phyloP scores from a whole-genome alignment of 2,329 filamentous ascomycete genomes.

The Alternaria arbusti region DNA sequence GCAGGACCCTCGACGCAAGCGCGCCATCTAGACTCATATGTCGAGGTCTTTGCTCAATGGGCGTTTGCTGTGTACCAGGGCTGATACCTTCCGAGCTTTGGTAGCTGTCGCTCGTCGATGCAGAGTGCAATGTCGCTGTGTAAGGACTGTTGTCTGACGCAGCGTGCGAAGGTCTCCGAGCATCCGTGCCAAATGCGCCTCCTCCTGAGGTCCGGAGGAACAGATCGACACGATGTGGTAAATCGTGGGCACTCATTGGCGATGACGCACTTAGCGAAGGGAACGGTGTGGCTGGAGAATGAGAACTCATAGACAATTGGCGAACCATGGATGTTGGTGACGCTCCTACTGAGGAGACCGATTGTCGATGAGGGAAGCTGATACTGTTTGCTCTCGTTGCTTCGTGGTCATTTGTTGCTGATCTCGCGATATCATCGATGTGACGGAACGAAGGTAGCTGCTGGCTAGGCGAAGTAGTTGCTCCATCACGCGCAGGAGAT shows the following conservation, averaged over 20 bases:
- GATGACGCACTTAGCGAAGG: constrained; percentile 41
- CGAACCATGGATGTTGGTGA: constrained; percentile 45
- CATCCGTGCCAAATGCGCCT: constrained; percentile 34
- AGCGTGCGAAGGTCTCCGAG: constrained; percentile 45
- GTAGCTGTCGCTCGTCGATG: constrained; percentile 44
- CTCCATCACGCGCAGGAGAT: constrained; percentile 37
- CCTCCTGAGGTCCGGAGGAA: constrained; percentile 42
- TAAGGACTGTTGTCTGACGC: constrained; percentile 43
- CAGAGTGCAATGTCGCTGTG: constrained; percentile 40
- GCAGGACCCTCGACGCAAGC: constrained; percentile 38
- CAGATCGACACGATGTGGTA: constrained; percentile 36
- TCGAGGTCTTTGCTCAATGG: constrained; percentile 35
- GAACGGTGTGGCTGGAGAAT: constrained; percentile 41
- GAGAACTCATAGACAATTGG: constrained; percentile 42
- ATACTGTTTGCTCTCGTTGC: constrained; percentile 33
- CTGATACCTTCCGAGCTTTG: constrained; percentile 46
- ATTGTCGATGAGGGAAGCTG: constrained; percentile 42
- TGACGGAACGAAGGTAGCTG: constrained; percentile 44
- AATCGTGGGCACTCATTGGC: constrained; percentile 38
- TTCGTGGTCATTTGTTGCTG: constrained; percentile 41
- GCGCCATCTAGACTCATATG: constrained; percentile 42
- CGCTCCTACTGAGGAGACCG: constrained; percentile 43
- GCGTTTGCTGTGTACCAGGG: constrained; percentile 36
- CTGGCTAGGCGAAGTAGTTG: constrained; percentile 37
- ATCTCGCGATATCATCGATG: constrained; percentile 44